Evolutionary conservation across 495 filamentous ascomycete genomes (phyloP).

Genomic region (Geoglossum glabrum): DNA sequence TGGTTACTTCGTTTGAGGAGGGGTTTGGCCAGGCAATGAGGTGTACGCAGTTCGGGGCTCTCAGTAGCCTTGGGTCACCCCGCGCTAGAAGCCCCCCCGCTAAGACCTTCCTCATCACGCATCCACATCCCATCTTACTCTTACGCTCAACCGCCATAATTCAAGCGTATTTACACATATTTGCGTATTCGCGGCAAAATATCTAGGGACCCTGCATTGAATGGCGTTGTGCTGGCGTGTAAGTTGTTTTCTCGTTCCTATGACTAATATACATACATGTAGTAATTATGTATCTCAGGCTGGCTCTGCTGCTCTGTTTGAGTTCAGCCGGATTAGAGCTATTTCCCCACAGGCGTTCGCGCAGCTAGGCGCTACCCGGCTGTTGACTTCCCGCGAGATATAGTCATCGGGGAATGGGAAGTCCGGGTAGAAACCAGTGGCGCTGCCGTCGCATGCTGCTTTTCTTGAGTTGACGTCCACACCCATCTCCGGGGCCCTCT

Average conservation of each 20-base stretch:
- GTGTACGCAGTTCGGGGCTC: background rate
- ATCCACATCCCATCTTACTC: background rate
- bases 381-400: background rate
- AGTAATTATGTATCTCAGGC: background rate
- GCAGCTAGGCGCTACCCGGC: background rate
- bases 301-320: background rate
- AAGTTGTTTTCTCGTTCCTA: background rate
- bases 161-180: background rate
- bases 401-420: background rate
- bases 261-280: background rate
- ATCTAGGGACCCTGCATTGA: background rate
- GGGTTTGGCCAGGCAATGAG: background rate
- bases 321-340: background rate
- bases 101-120: background rate
- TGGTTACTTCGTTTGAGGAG: background rate
- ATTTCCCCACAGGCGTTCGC: background rate
- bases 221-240: background rate
- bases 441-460: background rate
- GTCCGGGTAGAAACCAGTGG: background rate
- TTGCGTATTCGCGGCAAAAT: background rate
- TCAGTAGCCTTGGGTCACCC: background rate
- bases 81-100: background rate
- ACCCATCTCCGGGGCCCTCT: background rate
- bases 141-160: no score
- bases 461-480: background rate